Evolutionary conservation across 139 green algal species (phyloP), one percentile per base, ranked within the genome.

Genomic region (Chlamydomonas sphaeroides): DNA sequence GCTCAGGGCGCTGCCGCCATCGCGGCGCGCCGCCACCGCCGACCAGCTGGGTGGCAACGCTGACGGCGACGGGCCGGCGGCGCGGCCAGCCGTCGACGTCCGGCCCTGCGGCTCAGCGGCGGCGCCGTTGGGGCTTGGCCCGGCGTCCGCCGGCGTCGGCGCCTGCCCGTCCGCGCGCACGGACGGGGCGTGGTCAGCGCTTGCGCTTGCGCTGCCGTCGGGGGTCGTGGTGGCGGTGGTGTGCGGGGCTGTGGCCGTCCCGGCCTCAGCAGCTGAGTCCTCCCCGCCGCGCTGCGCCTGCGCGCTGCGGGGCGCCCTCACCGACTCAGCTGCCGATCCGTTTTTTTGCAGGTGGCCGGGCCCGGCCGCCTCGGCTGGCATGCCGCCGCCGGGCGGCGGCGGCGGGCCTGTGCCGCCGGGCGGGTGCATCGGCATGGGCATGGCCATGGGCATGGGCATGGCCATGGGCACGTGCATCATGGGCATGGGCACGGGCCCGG

Each of bases 291-390:
- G 36, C 77, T n/a, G n/a, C n/a, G n/a, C n/a, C 57, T 66, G 71
- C 63, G 30, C 36, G 18, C n/a, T 8, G 26, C 28, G 77, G 77
- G 77, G 32, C 56, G 72, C 71, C 82, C 77, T 75, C 49, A 83
- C 45, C 63, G 49, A 84, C 72, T 83, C 69, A 87, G 73, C 82
- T 79, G 82, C 82, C 65, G 32, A 36, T 51, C 73, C 63, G 73
- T 87, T 87, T 87, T 72, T 72, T 72, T 77, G 82, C 28, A 53
- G 11, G 45, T 10, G 45, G 45, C 45, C 45, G 14, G 45, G 10
- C 49, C 30, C 38, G 5, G 10, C 35, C 2, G 4, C 3, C 8
- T 5, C 59, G 18, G 28, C 59, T 10, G 5, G 11, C 5, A 17
- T 5, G 56, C 15, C 56, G 3, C n/a, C 23, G 56, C 56, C 56